Conservation (phyloP, 208 protist genomes). For the Trypanosoma platydactyli region DNA sequence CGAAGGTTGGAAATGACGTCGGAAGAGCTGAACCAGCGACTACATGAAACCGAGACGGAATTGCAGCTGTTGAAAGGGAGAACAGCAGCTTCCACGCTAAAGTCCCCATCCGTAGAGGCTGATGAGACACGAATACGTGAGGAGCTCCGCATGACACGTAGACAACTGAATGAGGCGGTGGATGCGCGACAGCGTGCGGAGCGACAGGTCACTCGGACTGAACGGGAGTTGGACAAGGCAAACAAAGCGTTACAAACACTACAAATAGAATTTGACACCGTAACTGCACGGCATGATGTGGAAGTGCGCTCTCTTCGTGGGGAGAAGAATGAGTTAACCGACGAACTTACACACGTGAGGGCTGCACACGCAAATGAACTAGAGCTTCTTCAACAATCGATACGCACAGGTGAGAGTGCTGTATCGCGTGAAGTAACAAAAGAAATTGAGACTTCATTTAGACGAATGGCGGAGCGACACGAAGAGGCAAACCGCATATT, state of each 20-base stretch:
- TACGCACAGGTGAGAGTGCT: slow-evolving; percentile 36
- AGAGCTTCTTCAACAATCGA: slow-evolving; percentile 33
- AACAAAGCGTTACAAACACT: slow-evolving; percentile 25
- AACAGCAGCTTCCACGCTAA: slow-evolving; percentile 28
- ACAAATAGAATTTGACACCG: slow-evolving; percentile 38
- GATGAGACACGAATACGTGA: slow-evolving; percentile 50
- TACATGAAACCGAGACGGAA: slow-evolving; percentile 48
- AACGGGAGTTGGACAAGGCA: slow-evolving; percentile 34
- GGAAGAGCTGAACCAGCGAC: slow-evolving; percentile 37
- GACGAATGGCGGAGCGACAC: slow-evolving; percentile 38
- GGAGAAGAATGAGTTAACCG: slow-evolving; percentile 32
- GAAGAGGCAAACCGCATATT: slow-evolving; percentile 39
- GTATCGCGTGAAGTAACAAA: slow-evolving; percentile 27
- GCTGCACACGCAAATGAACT: slow-evolving; percentile 54
- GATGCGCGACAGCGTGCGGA: slow-evolving; percentile 48
- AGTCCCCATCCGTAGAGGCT: background rate
- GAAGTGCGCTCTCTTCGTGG: slow-evolving; percentile 55
- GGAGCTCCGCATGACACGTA: slow-evolving; percentile 48
- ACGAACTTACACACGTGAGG: slow-evolving; percentile 28
- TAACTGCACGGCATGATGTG: slow-evolving; percentile 29
- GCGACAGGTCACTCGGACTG: slow-evolving; percentile 44
- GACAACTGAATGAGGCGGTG: slow-evolving; percentile 41
- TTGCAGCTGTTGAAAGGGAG: slow-evolving; percentile 54
- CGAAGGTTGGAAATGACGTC: slow-evolving; percentile 44
- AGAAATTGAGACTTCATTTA: slow-evolving; percentile 32